These are phyloP conservation scores for Gliomastix tumulicola DNA, from an alignment of 2,329 filamentous ascomycete genomes.

Conservation along the genomic window DNA sequence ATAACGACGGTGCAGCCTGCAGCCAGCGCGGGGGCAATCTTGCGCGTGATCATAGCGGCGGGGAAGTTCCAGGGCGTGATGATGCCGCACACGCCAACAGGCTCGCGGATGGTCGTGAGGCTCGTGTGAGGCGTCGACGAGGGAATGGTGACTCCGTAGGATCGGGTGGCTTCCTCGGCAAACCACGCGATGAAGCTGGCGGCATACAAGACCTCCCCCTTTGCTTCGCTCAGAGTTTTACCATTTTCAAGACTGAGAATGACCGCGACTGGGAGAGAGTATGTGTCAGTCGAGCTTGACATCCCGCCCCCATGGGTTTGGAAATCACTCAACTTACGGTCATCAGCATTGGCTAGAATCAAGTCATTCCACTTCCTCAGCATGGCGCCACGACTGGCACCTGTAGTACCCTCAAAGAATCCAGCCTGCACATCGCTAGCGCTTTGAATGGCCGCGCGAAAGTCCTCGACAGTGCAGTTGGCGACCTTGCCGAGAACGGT, in stretches of 20 bases:
- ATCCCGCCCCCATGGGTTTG: background rate
- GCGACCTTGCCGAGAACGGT: background rate
- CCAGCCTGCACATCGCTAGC: background rate
- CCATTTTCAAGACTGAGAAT: conserved; percentile 66
- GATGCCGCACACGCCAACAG: conserved; percentile 19
- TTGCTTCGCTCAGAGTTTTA: conserved; percentile 55
- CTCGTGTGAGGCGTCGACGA: conserved; percentile 51
- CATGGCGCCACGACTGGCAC: conserved; percentile 21
- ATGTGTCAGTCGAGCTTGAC: background rate
- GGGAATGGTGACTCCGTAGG: conserved; percentile 55
- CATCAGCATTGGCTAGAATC: conserved; percentile 58
- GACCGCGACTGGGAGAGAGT: conserved; percentile 32
- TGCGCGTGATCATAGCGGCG: conserved; percentile 13
- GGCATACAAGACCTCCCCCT: conserved; percentile 51
- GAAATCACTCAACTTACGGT: conserved; percentile 28
- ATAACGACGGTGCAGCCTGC: conserved; percentile 70
- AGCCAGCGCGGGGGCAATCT: conserved; percentile 45
- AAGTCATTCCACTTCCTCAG: conserved; percentile 62
- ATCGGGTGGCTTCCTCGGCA: conserved; percentile 47
- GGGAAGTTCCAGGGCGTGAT: conserved; percentile 48
- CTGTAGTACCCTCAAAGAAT: background rate
- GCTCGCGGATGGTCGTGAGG: conserved; percentile 57
- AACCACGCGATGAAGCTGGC: conserved; percentile 59
- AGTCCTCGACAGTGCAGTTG: background rate
- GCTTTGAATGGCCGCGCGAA: background rate